Evolutionary conservation across 2,329 filamentous ascomycete species (phyloP).

Genomic region (Alternaria sp.): DNA sequence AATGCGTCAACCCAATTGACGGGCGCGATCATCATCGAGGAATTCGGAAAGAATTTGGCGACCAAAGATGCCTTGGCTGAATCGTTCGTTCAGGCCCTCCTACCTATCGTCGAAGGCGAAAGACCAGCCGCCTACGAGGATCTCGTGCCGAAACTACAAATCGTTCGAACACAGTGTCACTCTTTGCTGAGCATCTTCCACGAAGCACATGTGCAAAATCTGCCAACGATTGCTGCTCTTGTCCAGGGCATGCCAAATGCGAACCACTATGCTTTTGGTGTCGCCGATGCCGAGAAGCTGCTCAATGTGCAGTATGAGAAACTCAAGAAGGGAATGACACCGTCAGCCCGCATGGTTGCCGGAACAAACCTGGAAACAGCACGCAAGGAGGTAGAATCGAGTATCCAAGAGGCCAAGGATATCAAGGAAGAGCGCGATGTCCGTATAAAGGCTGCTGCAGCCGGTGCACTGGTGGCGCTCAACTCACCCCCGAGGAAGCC

Average conservation of each 20-base stretch:
- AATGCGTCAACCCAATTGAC: slow-evolving; percentile 88
- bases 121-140: slow-evolving; percentile 86
- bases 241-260: slow-evolving; percentile 94
- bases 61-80: slow-evolving; percentile 60
- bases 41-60: slow-evolving; percentile 72
- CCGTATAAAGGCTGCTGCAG: slow-evolving; percentile 84
- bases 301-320: slow-evolving; percentile 85
- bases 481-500: slow-evolving; percentile 90
- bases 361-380: slow-evolving; percentile 81
- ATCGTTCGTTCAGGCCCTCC: slow-evolving; percentile 71
- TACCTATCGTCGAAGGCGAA: slow-evolving; percentile 80
- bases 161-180: slow-evolving; percentile 89
- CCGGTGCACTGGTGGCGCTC: slow-evolving; percentile 88
- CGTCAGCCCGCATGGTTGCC: slow-evolving; percentile 85
- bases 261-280: slow-evolving; percentile 89
- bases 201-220: slow-evolving; percentile 66
- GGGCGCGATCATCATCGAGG: slow-evolving; percentile 83
- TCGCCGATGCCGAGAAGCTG: slow-evolving; percentile 87
- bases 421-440: slow-evolving; percentile 85
- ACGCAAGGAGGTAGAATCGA: slow-evolving; percentile 71
- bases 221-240: slow-evolving; percentile 85
- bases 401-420: slow-evolving; percentile 80
- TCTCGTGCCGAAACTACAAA: slow-evolving; percentile 86
- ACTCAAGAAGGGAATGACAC: slow-evolving; percentile 86
- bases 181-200: slow-evolving; percentile 90